Conservation (phyloP, 176 grass and related monocot species). For the Stipa capillata region DNA sequence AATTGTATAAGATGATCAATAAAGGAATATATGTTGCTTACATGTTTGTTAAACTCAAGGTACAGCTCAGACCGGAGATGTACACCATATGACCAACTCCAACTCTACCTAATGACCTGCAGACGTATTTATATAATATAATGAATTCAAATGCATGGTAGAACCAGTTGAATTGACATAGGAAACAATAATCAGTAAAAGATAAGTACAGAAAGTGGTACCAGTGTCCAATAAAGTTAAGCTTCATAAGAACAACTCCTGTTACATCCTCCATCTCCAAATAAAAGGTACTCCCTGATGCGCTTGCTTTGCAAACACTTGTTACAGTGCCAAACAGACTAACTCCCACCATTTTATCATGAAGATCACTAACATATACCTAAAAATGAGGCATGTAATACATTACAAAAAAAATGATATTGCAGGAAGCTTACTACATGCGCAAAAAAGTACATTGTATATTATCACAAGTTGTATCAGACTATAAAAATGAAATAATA, state of each 20-base stretch:
- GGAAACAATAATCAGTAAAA: constrained; percentile 17
- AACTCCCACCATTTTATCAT: constrained; percentile 73
- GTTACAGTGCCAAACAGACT: constrained; percentile 71
- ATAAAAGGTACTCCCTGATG: constrained; percentile 44
- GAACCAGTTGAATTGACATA: constrained; percentile 3
- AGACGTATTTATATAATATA: constrained; percentile 26
- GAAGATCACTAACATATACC: constrained; percentile 62
- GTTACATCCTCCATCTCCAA: constrained; percentile 78
- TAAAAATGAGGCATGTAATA: constrained; percentile 28
- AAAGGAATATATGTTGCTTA: constrained; percentile 38
- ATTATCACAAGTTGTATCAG: background rate
- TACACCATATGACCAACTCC: constrained; percentile 79
- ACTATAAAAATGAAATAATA: background rate
- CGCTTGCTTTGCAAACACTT: constrained; percentile 51
- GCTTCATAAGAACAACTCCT: constrained; percentile 55
- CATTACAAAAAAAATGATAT: background rate
- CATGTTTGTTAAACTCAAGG: constrained; percentile 45
- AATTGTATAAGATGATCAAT: constrained; percentile 1
- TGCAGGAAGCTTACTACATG: background rate
- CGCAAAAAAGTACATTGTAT: background rate
- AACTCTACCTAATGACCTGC: constrained; percentile 85
- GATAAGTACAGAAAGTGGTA: constrained; percentile 26
- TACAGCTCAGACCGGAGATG: constrained; percentile 71
- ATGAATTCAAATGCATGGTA: constrained; percentile 16
- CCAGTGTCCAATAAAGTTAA: constrained; percentile 65